Evolutionary conservation across 2,329 filamentous ascomycete genomes (phyloP).

Genomic region (Claviceps arundinis): DNA sequence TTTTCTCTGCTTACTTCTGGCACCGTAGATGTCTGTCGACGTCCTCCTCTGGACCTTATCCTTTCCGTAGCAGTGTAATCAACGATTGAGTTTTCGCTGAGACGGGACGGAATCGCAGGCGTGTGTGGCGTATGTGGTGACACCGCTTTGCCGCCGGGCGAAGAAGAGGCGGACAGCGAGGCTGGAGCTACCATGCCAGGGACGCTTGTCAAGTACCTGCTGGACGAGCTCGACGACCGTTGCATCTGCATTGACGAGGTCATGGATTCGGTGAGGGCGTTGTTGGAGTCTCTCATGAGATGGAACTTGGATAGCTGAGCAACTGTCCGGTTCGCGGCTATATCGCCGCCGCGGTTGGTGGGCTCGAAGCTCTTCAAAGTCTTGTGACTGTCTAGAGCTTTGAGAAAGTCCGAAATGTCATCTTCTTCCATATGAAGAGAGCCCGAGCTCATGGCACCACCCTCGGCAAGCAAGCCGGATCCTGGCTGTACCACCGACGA

Average conservation of each 20-base stretch:
- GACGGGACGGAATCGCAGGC: constrained; percentile 81
- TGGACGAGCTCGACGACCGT: constrained; percentile 64
- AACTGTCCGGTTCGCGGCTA: constrained; percentile 59
- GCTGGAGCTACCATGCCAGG: constrained; percentile 58
- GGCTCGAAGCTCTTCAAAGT: constrained; percentile 69
- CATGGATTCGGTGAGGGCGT: constrained; percentile 82
- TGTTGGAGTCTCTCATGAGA: constrained; percentile 78
- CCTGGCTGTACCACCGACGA: constrained; percentile 60
- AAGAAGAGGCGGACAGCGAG: constrained; percentile 73
- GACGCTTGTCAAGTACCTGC: constrained; percentile 44
- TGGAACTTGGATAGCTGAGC: constrained; percentile 78
- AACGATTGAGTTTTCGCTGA: constrained; percentile 75
- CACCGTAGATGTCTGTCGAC: constrained; percentile 13
- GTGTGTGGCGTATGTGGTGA: constrained; percentile 88
- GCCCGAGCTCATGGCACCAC: constrained; percentile 51
- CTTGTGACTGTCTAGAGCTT: constrained; percentile 75
- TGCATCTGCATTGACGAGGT: constrained; percentile 79
- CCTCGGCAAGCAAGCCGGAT: constrained; percentile 65
- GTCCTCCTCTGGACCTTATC: constrained; percentile 17
- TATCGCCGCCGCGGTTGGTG: constrained; percentile 51
- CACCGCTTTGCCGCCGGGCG: constrained; percentile 76
- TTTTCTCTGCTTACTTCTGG: constrained; percentile 22
- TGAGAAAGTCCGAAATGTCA: constrained; percentile 86
- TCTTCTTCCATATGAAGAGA: constrained; percentile 69
- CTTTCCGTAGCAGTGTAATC: constrained; percentile 20